A percentile compares a stretch with the other conserved stretches of the same genome.
These are phyloP conservation scores for Torulaspora indica DNA, from an alignment of 805 yeast genomes.

Conservation along the genomic window DNA sequence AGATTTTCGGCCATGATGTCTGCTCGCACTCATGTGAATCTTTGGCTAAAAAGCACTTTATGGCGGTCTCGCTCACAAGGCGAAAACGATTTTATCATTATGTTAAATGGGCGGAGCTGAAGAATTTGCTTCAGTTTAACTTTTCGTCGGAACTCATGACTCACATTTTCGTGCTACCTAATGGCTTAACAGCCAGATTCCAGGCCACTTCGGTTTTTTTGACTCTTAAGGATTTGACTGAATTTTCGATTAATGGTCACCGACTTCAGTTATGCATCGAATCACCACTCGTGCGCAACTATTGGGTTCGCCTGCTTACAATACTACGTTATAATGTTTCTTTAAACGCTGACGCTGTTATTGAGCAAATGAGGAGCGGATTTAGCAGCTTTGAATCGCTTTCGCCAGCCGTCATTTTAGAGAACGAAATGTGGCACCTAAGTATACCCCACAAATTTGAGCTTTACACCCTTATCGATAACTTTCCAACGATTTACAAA, in stretches of 20 bases:
- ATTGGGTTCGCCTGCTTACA: conserved; percentile 48
- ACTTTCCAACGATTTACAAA: conserved; percentile 62
- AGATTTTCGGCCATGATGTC: conserved; percentile 36
- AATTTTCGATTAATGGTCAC: conserved; percentile 29
- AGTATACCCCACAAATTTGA: conserved; percentile 69
- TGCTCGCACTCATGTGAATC: conserved; percentile 25
- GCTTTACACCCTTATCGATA: conserved; percentile 76
- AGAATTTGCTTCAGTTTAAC: conserved; percentile 23
- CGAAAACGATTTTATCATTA: conserved; percentile 14
- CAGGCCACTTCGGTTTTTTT: conserved; percentile 39
- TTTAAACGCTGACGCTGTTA: conserved; percentile 33
- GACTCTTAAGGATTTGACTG: conserved; percentile 18
- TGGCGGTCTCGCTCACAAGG: conserved; percentile 19
- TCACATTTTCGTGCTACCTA: conserved; percentile 40
- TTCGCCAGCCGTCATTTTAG: conserved; percentile 39
- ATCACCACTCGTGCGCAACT: conserved; percentile 44
- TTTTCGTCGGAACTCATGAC: conserved; percentile 24
- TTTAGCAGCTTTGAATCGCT: conserved; percentile 15
- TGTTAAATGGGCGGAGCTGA: conserved; percentile 22
- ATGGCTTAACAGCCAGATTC: conserved; percentile 45
- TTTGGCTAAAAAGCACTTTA: conserved; percentile 28
- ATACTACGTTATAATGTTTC: conserved; percentile 35
- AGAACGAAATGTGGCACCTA: conserved; percentile 44
- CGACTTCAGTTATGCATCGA: conserved; percentile 46
- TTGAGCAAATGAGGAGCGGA: conserved; percentile 18